Evolutionary conservation across 2,329 filamentous ascomycete genomes (phyloP), one percentile per base, ranked within the genome.

Genomic region (Grosmannia clavigera): DNA sequence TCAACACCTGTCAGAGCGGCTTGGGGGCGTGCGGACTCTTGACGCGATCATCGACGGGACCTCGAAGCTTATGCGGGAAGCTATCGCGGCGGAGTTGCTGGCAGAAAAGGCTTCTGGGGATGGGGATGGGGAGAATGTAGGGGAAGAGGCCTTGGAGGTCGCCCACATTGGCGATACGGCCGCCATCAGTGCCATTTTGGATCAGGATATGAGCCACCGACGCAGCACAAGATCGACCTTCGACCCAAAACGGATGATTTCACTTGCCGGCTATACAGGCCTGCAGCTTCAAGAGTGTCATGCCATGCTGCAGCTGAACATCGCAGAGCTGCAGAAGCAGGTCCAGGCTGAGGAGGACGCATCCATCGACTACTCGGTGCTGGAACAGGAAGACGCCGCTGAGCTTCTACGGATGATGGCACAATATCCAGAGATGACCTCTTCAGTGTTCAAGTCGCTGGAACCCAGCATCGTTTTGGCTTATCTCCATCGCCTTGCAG

Each of bases 261-360:
- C 83, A 3, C 88, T 88, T 63, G 85, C 88, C 70, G 85, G 85
- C 29, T 85, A 88, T 69, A 89, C 86, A 0, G 87, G 86, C 1
- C 84, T 86, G 16, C 87, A 88, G 68, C 77, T 90, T 25, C 86
- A 90, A 73, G 87, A 88, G 66, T 83, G 84, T 1, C 83, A 87
- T 66, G 82, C 83, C 4, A 80, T 83, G 61, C 75, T 88, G 59
- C 79, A 75, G 65, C 79, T 78, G 10, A 72, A 73, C 53, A 68
- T 70, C 35, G 16, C 35, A 35, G 68, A 67, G 14, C 64, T 66
- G 12, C 58, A 50, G 9, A 51, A 60, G 2, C 61, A 65, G 1
- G 25, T 58, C 53, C 64, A 46, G 9, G 60, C n/a, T 16, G 38
- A 58, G 2, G 60, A 54, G 27, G 57, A 58, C 3, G 9, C 22